Conservation (phyloP, 257 asterid genomes). For the Cordia subcordata region DNA sequence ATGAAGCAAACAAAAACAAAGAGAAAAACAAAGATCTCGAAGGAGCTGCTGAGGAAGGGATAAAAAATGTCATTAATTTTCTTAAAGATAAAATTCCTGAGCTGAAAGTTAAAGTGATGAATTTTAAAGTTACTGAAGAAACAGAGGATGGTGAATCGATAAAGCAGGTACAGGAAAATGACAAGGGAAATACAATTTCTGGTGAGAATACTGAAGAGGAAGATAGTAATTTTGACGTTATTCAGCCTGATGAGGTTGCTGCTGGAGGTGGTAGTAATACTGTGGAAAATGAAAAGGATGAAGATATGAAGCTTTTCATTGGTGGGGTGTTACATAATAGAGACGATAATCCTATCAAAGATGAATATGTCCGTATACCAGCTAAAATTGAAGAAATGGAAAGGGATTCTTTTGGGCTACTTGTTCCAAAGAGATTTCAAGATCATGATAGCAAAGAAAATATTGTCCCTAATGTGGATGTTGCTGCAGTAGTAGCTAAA, state of each 20-base stretch:
- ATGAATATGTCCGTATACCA: slow-evolving; percentile 74
- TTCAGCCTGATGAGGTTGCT: slow-evolving; percentile 45
- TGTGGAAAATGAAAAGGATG: slow-evolving; percentile 46
- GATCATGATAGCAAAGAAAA: slow-evolving; percentile 52
- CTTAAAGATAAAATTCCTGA: slow-evolving; percentile 91
- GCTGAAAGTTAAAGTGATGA: slow-evolving; percentile 72
- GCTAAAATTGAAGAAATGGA: slow-evolving; percentile 65
- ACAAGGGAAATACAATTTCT: slow-evolving; percentile 32
- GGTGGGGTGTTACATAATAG: slow-evolving; percentile 87
- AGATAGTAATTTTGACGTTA: slow-evolving; percentile 35
- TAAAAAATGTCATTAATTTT: slow-evolving; percentile 73
- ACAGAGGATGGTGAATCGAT: slow-evolving; percentile 47
- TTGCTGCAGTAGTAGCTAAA: slow-evolving; percentile 62
- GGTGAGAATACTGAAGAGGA: slow-evolving; percentile 50
- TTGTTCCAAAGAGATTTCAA: slow-evolving; percentile 53
- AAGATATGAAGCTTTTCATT: slow-evolving; percentile 69
- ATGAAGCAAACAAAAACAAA: slow-evolving; percentile 55
- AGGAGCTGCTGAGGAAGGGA: slow-evolving; percentile 88
- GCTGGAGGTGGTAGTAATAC: slow-evolving; percentile 44
- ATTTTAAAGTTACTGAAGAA: slow-evolving; percentile 50
- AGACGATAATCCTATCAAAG: slow-evolving; percentile 65
- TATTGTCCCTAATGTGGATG: slow-evolving; percentile 38
- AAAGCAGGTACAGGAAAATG: slow-evolving; percentile 65
- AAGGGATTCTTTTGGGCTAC: slow-evolving; percentile 80
- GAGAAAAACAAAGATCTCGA: slow-evolving; percentile 63